A percentile compares a stretch with the other conserved stretches of the same genome.
Conservation (phyloP, 1,139 yeast species). For the Geotrichum restrictum region DNA sequence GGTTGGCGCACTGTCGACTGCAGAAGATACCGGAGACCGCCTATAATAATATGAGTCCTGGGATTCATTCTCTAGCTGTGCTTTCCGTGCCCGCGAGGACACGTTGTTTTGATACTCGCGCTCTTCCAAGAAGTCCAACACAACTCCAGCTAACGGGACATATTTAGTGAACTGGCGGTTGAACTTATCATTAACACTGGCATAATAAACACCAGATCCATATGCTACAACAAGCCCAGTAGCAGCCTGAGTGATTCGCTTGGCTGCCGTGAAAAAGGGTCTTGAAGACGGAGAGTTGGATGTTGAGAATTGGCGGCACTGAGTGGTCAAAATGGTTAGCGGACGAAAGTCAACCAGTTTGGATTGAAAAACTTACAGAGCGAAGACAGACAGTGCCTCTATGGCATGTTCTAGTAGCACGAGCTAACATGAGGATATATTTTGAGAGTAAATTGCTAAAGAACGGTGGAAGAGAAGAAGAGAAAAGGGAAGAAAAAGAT, state of each 20-base stretch:
- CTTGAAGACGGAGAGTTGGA: background rate
- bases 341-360: background rate
- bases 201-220: constrained; percentile 17
- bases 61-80: constrained; percentile 10
- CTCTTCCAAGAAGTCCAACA: constrained; percentile 33
- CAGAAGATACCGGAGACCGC: constrained; percentile 13
- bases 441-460: background rate
- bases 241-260: constrained; percentile 10
- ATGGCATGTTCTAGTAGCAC: background rate
- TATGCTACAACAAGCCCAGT: constrained; percentile 10
- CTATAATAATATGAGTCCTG: constrained; percentile 17
- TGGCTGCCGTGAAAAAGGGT: constrained; percentile 4
- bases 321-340: background rate
- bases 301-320: constrained; percentile 8
- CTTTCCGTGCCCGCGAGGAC: constrained; percentile 22
- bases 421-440: background rate
- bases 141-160: constrained; percentile 28
- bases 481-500: background rate
- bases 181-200: constrained; percentile 11
- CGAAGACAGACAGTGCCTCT: background rate
- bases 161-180: constrained; percentile 25
- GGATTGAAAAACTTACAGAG: background rate
- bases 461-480: background rate
- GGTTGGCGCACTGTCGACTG: background rate
- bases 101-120: constrained; percentile 26